These are phyloP conservation scores for Chamaecrista fasciculata DNA, from an alignment of 306 rosid species.

Conservation along the genomic window DNA sequence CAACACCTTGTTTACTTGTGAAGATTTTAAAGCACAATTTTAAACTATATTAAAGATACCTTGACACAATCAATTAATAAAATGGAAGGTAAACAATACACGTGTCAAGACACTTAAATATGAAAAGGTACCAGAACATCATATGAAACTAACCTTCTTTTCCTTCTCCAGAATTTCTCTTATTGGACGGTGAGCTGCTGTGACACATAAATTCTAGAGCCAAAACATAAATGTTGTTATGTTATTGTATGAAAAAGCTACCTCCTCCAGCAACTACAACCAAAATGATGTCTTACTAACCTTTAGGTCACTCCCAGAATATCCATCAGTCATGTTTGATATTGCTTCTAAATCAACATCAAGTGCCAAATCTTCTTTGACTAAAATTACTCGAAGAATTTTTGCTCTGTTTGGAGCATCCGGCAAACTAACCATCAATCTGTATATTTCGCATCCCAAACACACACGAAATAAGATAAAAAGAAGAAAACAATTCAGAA, in stretches of 20 bases:
- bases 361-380: constrained; percentile 70
- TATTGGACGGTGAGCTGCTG: constrained; percentile 87
- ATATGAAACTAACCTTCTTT: constrained; percentile 56
- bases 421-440: constrained; percentile 95
- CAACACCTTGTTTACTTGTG: background rate
- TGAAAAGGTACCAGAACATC: background rate
- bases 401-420: constrained; percentile 79
- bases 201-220: constrained; percentile 80
- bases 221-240: background rate
- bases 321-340: constrained; percentile 88
- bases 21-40: background rate
- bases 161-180: constrained; percentile 87
- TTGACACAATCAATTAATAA: background rate
- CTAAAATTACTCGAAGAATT: constrained; percentile 72
- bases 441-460: constrained; percentile 16
- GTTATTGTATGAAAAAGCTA: background rate
- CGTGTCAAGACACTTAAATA: background rate
- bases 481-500: background rate
- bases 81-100: background rate
- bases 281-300: constrained; percentile 35
- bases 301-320: constrained; percentile 94
- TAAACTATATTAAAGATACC: background rate
- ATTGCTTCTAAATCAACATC: constrained; percentile 74
- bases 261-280: constrained; percentile 23
- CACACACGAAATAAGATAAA: background rate